Evolutionary conservation across 257 asterid genomes (phyloP), one percentile per base, ranked within the genome.

Genomic region (Penstemon newberryi): DNA sequence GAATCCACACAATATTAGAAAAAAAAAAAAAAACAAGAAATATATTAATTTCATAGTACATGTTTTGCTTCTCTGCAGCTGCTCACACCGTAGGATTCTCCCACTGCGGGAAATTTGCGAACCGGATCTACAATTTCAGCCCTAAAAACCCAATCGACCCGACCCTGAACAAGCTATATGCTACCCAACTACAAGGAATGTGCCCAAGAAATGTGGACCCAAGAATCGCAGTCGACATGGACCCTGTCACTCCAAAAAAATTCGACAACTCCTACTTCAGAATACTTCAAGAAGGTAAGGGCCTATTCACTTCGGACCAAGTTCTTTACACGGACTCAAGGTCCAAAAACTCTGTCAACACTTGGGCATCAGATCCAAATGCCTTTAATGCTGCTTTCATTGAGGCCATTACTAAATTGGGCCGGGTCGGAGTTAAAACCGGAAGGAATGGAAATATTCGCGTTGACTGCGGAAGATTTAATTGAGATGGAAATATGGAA

Each of bases 301-400:
- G 98, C 7, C 75, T 92, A 1, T 92, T 92, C 81, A 89, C 90
- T 0, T 89, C 98, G 19, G 98, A 92, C 53, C 97, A 92, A 69
- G 89, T 81, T 8, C 86, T 92, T 13, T 89, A 77, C 60, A 85
- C 89, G 0, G 98, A 89, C 64, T 0, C 70, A 0, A 76, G 97
- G 50, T 85, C 98, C 47, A 82, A 4, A 18, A 18, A 15, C 18
- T 79, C 84, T 0, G 96, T 92, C 0, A 68, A 54, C 8, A 3
- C 71, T 4, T 89, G 96, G 96, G 96, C 98, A 37, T 39, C 62
- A 1, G 59, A 74, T 36, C 5, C 73, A 0, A 66, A 15, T 4
- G 86, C 88, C 49, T 92, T 92, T 67, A 79, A 86, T 1, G 40
- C 39, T 7, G 82, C 91, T 0, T 85, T 92, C 5, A 3, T 74